A percentile compares a stretch with the other conserved stretches of the same genome.
Conservation (phyloP, 345 rosid genomes). For the Dipteronia dyeriana region DNA sequence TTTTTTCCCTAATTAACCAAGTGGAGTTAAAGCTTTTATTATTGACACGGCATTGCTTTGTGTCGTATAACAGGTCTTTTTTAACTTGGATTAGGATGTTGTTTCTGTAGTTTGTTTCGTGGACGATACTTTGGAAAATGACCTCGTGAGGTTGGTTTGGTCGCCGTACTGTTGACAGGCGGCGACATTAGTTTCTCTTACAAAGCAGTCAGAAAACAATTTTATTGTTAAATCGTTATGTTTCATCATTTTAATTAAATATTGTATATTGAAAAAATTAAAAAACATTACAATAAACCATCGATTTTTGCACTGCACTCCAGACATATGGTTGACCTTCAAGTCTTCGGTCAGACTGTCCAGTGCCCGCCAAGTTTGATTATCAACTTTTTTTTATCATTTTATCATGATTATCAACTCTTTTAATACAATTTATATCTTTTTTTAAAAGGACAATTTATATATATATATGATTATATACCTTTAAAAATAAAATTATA, state of each 20-base stretch:
- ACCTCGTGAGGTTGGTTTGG: neutral
- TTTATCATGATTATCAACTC: no score
- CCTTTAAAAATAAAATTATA: no score
- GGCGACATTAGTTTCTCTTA: neutral
- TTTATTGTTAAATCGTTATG: neutral
- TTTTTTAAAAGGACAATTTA: no score
- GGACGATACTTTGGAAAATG: neutral
- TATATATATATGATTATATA: no score
- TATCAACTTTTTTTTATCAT: no score
- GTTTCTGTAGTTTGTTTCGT: constrained; percentile 17
- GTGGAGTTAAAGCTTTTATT: constrained; percentile 14
- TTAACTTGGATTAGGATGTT: constrained; percentile 21
- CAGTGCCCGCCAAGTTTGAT: no score
- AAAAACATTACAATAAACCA: no score
- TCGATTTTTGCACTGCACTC: no score
- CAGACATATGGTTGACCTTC: no score
- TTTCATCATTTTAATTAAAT: neutral
- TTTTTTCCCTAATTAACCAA: constrained; percentile 10
- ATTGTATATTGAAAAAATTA: no score
- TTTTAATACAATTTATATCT: no score
- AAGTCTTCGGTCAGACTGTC: no score
- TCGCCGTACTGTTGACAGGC: neutral
- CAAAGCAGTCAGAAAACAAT: neutral
- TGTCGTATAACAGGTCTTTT: neutral
- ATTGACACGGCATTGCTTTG: constrained; percentile 1